A percentile compares a stretch with the other conserved stretches of the same genome.
phyloP scores from a whole-genome alignment of 805 yeast species.

The Lachancea nothofagi region DNA sequence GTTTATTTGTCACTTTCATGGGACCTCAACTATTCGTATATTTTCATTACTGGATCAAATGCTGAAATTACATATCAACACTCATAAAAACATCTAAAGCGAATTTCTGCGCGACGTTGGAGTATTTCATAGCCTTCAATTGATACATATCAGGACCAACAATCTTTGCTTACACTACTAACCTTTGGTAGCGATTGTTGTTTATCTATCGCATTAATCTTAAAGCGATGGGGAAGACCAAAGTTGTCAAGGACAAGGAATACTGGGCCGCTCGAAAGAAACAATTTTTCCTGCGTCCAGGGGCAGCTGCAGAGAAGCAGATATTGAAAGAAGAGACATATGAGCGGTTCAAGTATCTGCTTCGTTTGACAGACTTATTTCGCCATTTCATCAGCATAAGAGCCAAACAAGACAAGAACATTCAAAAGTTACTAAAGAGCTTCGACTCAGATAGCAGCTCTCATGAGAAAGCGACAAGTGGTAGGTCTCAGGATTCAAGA shows the following conservation, averaged over 20 bases:
- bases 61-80: too few species aligned
- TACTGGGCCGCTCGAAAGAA: constrained; percentile 35
- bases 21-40: too few species aligned
- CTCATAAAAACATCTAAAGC: too few species aligned
- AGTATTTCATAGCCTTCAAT: too few species aligned
- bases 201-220: too few species aligned
- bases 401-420: constrained; percentile 70
- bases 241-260: neutral
- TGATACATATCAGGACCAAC: too few species aligned
- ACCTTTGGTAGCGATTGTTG: too few species aligned
- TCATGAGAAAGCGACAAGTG: constrained; percentile 27
- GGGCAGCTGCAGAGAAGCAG: constrained; percentile 52
- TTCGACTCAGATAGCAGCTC: constrained; percentile 47
- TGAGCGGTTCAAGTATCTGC: constrained; percentile 69
- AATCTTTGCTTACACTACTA: too few species aligned
- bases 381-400: constrained; percentile 80
- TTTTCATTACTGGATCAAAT: too few species aligned
- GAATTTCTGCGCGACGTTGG: too few species aligned
- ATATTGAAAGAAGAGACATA: constrained; percentile 63
- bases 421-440: constrained; percentile 54
- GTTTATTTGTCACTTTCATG: too few species aligned
- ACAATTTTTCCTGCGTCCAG: constrained; percentile 46
- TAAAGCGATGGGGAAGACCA: neutral
- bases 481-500: constrained; percentile 21
- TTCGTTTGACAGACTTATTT: constrained; percentile 79